Evolutionary conservation across 1,284 basidiomycete genomes (phyloP), one percentile per base, ranked within the genome.

Genomic region (Boletellus deceptivus): DNA sequence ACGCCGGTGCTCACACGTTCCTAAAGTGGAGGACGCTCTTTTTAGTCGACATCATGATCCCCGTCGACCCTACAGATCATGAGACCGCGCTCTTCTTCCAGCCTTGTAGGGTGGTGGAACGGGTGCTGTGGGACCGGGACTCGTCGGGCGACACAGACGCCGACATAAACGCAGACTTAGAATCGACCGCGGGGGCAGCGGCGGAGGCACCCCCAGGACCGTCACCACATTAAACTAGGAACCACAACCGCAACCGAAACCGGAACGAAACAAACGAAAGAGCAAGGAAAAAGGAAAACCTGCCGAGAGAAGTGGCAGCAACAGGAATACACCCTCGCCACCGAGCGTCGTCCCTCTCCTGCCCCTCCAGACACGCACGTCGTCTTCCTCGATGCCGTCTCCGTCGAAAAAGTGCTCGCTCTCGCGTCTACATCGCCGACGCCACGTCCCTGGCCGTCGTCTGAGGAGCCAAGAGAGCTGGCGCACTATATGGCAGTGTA

Each of bases 1-100:
- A 89, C 56, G 79, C 76, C 5, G 78, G 82, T 8, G 62, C 73
- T 11, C 86, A 89, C 61, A 45, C 48, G 3, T 72, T 85, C 38
- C 89, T 87, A 0, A 74, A 80, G 36, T 86, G 79, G 16, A 79
- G 92, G 44, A 93, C 91, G 0, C 72, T 94, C 13, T 96, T 96
- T 63, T 72, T 93, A 8, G 89, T 89, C 51, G 94, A 96, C 62
- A 70, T 93, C n/a, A n/a, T n/a, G n/a, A n/a, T n/a, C 4, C 92
- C 93, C 2, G 83, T 89, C 46, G 91, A 94, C 66, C 82, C 89
- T 4, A 89, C 88, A 0, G 86, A 89, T 58, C 77, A 87, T 43
- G 89, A 91, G 62, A 69, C 94, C 2, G 73, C 82, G 3, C 69
- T 81, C 2, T 74, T 94, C 18, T 93, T 93, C 74, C 85, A 84